These are phyloP conservation scores for Powellomyces hirtus DNA, from an alignment of 192 early-diverging fungal genomes.

Conservation along the genomic window DNA sequence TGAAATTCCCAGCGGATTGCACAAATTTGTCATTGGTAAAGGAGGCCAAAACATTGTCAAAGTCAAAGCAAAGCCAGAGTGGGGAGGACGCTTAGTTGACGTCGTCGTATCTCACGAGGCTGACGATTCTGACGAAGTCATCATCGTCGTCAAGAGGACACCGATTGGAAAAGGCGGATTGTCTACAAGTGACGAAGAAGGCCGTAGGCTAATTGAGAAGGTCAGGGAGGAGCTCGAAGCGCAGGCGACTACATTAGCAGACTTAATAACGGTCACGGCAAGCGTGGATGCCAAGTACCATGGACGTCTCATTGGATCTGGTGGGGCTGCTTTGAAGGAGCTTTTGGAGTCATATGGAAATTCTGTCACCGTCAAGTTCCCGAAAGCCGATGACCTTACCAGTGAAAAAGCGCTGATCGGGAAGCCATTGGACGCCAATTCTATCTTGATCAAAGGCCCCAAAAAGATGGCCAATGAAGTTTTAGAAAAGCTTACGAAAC, in stretches of 20 bases:
- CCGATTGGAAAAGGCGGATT: conserved; percentile 49
- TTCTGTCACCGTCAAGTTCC: conserved; percentile 72
- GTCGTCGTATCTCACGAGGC: conserved; percentile 73
- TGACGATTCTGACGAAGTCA: conserved; percentile 67
- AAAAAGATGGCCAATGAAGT: conserved; percentile 74
- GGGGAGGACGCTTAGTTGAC: conserved; percentile 60
- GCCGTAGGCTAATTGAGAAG: conserved; percentile 34
- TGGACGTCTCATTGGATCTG: conserved; percentile 71
- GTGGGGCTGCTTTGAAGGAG: conserved; percentile 70
- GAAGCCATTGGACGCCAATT: conserved; percentile 13
- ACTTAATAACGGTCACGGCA: conserved; percentile 60
- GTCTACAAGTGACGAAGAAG: conserved; percentile 44
- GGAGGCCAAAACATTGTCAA: conserved; percentile 82
- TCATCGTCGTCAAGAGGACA: conserved; percentile 74
- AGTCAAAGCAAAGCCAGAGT: conserved; percentile 70
- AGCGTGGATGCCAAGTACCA: conserved; percentile 75
- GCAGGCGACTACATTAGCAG: conserved; percentile 59
- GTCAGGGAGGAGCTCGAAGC: conserved; percentile 69
- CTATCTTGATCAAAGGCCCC: conserved; percentile 78
- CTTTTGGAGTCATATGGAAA: conserved; percentile 63
- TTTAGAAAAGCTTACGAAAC: conserved; percentile 61
- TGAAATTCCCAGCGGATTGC: conserved; percentile 75
- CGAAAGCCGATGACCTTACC: conserved; percentile 40
- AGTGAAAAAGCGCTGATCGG: conserved; percentile 31
- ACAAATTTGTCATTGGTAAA: conserved; percentile 78